Conservation (phyloP, 108 stramenopile species). For the Epithemia pelagica region DNA sequence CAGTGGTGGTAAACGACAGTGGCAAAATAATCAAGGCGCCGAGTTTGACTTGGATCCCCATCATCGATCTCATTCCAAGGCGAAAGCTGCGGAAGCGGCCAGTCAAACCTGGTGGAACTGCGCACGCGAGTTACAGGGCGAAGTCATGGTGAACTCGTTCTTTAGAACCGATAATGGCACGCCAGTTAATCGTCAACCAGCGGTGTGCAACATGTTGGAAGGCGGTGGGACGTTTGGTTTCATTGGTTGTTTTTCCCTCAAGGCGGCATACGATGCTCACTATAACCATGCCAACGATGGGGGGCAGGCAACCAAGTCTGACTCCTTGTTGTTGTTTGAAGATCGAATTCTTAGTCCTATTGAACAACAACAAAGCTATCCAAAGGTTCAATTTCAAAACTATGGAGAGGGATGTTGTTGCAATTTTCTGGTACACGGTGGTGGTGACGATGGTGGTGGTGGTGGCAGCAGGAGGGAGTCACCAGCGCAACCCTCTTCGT, state of each 20-base stretch:
- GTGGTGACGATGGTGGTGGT: background rate
- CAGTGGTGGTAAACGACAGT: background rate
- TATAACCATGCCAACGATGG: no score
- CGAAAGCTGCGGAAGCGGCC: no score
- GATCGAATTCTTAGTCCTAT: background rate
- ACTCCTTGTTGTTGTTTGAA: background rate
- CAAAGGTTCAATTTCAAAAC: background rate
- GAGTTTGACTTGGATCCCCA: no score
- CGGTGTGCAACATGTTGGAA: no score
- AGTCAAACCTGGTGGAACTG: no score
- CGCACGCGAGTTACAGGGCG: background rate
- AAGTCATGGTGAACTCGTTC: no score
- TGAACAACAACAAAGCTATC: background rate
- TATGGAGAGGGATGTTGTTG: conserved; percentile 9
- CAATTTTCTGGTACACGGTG: conserved; percentile 8
- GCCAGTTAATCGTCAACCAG: background rate
- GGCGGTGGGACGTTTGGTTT: no score
- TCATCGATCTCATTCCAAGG: no score
- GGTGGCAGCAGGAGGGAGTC: no score
- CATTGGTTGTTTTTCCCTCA: background rate
- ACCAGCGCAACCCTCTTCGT: no score
- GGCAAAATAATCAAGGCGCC: background rate
- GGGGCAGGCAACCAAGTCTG: no score
- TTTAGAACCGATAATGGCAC: background rate
- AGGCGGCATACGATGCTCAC: background rate